Evolutionary conservation across 2,329 filamentous ascomycete species (phyloP), one percentile per base, ranked within the genome.

Genomic region (Didymella pomorum): DNA sequence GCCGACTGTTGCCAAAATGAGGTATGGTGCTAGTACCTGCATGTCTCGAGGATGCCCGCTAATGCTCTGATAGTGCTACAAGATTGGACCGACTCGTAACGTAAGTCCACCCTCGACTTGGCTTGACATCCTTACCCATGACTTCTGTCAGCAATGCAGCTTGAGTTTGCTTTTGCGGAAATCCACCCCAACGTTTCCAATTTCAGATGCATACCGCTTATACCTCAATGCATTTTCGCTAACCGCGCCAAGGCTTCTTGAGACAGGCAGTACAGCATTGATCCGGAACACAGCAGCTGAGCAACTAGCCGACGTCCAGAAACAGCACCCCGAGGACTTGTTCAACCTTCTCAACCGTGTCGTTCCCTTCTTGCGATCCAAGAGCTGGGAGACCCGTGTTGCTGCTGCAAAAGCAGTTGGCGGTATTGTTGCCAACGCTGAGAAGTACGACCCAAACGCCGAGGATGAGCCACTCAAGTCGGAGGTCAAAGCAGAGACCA

Each of bases 241-340:
- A 66, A 74, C 66, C 44, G 45, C 55, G 63, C 68, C 71, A 77
- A 97, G 93, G 65, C 87, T 99, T 76, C 88, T 99, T 70, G 95
- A 99, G 84, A 98, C 95, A 57, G 95, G 95, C 70, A 98, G 94
- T 80, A 99, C 95, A 60, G 89, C 90, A 75, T 84, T 99, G 67
- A 98, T 99, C 75, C 89, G 96, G 68, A 96, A 97, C 74, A 99
- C 95, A 63, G 96, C 95, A 62, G 95, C 96, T 62, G 93, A 96
- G 74, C 95, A 99, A 80, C 85, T 99, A 63, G 95, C 93, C 62
- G 95, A 99, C 79, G 95, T 97, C 78, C 96, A 99, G 79, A 98
- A 97, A 76, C 91, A 95, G 77, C 95, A 98, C 71, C 95, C 95
- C 0, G 94, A 99, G 79, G 96, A 99, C 77, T 83, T 99, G 1